A percentile compares a stretch with the other conserved stretches of the same genome.
phyloP scores from a whole-genome alignment of 2,329 filamentous ascomycete genomes.

The Sphaerulina musiva region DNA sequence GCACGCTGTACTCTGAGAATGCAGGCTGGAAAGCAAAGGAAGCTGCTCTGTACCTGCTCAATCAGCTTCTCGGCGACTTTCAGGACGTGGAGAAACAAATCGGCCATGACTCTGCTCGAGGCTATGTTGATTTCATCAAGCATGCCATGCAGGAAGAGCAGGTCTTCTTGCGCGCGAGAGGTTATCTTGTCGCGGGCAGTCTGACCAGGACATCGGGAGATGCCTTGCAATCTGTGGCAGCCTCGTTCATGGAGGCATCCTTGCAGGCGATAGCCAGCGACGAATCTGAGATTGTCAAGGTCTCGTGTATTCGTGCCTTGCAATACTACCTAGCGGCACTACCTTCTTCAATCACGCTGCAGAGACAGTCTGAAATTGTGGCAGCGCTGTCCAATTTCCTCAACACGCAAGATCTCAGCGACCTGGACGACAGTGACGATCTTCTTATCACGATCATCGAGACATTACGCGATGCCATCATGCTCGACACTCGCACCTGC shows the following conservation, averaged over 20 bases:
- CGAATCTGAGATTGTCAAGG: slow-evolving; percentile 79
- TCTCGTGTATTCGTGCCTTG: slow-evolving; percentile 80
- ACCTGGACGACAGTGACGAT: slow-evolving; percentile 84
- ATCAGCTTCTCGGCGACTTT: slow-evolving; percentile 76
- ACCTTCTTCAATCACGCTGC: slow-evolving; percentile 45
- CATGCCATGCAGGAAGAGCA: slow-evolving; percentile 66
- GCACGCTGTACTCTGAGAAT: slow-evolving; percentile 58
- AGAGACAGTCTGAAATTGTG: slow-evolving; percentile 56
- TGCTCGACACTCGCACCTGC: slow-evolving; percentile 68
- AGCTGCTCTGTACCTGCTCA: slow-evolving; percentile 75
- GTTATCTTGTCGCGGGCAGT: slow-evolving; percentile 77
- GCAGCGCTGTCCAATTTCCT: slow-evolving; percentile 64
- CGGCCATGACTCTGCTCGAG: slow-evolving; percentile 60
- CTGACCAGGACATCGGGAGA: slow-evolving; percentile 63
- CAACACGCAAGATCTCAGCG: slow-evolving; percentile 68
- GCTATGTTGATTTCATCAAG: slow-evolving; percentile 73
- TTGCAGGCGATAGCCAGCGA: slow-evolving; percentile 71
- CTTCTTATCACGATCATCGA: slow-evolving; percentile 85
- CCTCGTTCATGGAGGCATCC: slow-evolving; percentile 62
- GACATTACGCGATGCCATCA: slow-evolving; percentile 74
- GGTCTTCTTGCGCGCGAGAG: slow-evolving; percentile 74
- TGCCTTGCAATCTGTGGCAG: slow-evolving; percentile 49
- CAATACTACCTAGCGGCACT: slow-evolving; percentile 60
- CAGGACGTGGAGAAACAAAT: slow-evolving; percentile 68
- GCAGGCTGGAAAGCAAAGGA: slow-evolving; percentile 64